Conservation (phyloP, 176 grass and related monocot species). For the Carex littledalei region DNA sequence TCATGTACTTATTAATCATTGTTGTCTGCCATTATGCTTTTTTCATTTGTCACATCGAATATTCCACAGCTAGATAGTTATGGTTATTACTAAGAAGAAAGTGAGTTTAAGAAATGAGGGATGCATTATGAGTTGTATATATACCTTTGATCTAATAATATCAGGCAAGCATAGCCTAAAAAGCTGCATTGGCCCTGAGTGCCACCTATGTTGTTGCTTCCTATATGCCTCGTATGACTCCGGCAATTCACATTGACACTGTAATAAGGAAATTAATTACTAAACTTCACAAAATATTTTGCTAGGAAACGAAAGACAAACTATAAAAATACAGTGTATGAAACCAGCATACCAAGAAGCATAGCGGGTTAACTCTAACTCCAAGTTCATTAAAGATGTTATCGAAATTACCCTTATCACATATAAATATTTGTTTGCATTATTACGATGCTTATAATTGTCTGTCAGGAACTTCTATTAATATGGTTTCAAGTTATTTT, state of each 20-base stretch:
- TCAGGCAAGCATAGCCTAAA: slow-evolving; percentile 91
- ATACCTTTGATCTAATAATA: slow-evolving; percentile 85
- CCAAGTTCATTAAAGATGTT: neutral
- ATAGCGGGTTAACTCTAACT: neutral
- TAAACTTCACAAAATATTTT: neutral
- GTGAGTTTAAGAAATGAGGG: neutral
- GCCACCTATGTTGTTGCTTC: slow-evolving; percentile 99
- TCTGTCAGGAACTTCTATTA: neutral
- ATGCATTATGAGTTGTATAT: slow-evolving; percentile 5
- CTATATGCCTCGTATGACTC: slow-evolving; percentile 99
- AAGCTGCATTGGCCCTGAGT: slow-evolving; percentile 96
- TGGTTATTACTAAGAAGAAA: neutral
- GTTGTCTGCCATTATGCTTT: neutral
- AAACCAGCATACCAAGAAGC: neutral
- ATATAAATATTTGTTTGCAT: neutral
- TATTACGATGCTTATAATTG: neutral
- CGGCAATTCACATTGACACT: slow-evolving; percentile 98
- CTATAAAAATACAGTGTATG: neutral
- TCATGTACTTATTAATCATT: slow-evolving; percentile 7
- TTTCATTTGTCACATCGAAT: neutral
- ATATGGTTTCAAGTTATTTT: neutral
- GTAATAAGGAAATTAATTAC: neutral
- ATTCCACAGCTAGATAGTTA: neutral
- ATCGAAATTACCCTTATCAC: neutral
- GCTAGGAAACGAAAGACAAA: neutral